Conservation (phyloP, 768 basidiomycete genomes). For the Tulasnella calospora region DNA sequence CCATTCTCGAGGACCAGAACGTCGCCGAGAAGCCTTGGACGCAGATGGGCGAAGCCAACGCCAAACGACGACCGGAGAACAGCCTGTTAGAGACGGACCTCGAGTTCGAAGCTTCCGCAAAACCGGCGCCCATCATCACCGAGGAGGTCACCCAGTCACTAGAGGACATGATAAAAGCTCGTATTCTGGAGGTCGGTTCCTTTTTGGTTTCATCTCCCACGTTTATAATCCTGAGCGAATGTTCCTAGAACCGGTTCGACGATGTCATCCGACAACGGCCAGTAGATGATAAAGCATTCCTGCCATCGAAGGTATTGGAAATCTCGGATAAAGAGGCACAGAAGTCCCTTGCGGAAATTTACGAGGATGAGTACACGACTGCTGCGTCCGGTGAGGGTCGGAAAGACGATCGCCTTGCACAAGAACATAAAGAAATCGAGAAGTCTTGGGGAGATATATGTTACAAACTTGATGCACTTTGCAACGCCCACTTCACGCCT, state of each 20-base stretch:
- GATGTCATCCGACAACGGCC: conserved; percentile 83
- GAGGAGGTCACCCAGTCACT: conserved; percentile 76
- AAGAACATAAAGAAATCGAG: conserved; percentile 86
- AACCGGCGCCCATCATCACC: conserved; percentile 81
- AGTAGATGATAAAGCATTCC: conserved; percentile 74
- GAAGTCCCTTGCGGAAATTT: conserved; percentile 90
- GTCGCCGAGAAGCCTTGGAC: conserved; percentile 88
- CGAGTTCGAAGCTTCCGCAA: conserved; percentile 87
- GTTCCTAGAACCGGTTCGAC: conserved; percentile 63
- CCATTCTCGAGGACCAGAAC: conserved; percentile 77
- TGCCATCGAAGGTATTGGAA: conserved; percentile 85
- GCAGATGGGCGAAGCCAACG: conserved; percentile 82
- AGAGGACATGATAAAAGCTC: conserved; percentile 85
- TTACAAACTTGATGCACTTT: conserved; percentile 84
- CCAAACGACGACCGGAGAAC: conserved; percentile 80
- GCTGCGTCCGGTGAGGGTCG: conserved; percentile 47
- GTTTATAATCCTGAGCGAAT: background rate
- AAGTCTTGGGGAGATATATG: conserved; percentile 79
- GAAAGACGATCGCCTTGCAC: conserved; percentile 69
- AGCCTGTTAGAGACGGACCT: conserved; percentile 89
- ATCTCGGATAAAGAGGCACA: conserved; percentile 82
- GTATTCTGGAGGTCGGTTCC: conserved; percentile 64
- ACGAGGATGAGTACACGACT: conserved; percentile 85
- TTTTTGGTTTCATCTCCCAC: background rate
- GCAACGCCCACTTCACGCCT: conserved; percentile 92